Base-by-base conservation (phyloP, 179 eudicot species). In the Spergularia azorica region DNA sequence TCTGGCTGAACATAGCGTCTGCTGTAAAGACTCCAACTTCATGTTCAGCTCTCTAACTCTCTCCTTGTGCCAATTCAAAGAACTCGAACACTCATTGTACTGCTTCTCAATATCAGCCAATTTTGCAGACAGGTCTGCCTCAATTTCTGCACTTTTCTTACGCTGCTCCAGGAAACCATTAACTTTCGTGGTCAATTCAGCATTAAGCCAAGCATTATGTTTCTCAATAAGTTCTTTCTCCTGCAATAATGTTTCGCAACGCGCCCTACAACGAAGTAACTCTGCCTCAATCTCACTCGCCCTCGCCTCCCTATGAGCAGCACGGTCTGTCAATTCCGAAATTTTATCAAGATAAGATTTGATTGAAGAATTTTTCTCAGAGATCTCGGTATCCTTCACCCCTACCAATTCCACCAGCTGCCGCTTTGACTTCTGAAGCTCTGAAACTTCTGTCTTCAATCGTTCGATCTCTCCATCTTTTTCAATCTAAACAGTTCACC, bases 201-300 rank as follows among this genome's bases (percentile, higher is more conserved):
- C 88, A 84, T 96, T 94, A 17, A 96, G 94, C 98, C 98, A 96
- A 68, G 63, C 18, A 80, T 96, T 96, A 80, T 94, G 98, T 85
- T 89, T 94, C 87, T 90, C 96, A 57, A 94, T 79, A 78, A 94
- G 91, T 83, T 90, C 98, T 81, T 96, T 94, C 85, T 94, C 99
- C 87, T 92, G 95, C 56, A 81, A 77, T 57, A 89, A 74, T 50
- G 90, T 93, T 55, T 89, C 82, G 77, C 83, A 86, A 12, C 82
- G 75, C 78, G 88, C 92, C 67, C 72, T 86, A 21, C 79, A 79
- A 20, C 90, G 96, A 32, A 41, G 32, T 18, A 57, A 38, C 64
- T 90, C 93, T 58, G 91, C 84, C 86, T 90, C 96, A 43, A 87
- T 72, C 63, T 92, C 97, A 77, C 86, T 84, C 73, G 89, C 26